A percentile compares a stretch with the other conserved stretches of the same genome.
These are phyloP conservation scores for Lepidium aucheri DNA, from an alignment of 345 rosid species.

Conservation along the genomic window DNA sequence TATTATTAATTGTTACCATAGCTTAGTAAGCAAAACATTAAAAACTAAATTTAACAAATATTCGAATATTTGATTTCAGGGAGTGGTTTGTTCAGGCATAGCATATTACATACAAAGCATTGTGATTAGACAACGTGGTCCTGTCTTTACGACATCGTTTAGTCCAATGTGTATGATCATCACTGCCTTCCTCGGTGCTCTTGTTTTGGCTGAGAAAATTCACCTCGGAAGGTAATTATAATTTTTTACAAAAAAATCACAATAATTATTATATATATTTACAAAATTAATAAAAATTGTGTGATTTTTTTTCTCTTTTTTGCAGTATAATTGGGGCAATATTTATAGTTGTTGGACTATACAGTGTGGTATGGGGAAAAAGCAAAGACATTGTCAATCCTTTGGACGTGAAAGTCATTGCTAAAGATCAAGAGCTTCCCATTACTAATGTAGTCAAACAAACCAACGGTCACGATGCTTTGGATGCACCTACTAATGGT, in stretches of 20 bases:
- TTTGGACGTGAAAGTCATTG: slow-evolving; percentile 24
- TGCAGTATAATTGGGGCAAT: slow-evolving; percentile 72
- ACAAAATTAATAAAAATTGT: too few relatives aligned
- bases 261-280: too few relatives aligned
- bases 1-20: too few relatives aligned
- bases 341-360: slow-evolving; percentile 67
- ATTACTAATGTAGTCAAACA: slow-evolving; percentile 28
- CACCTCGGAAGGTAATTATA: slow-evolving; percentile 65
- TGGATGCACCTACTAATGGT: neutral
- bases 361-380: slow-evolving; percentile 87
- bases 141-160: slow-evolving; percentile 74
- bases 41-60: too few relatives aligned
- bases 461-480: slow-evolving; percentile 13
- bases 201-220: slow-evolving; percentile 57
- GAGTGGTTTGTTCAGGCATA: slow-evolving; percentile 80
- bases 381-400: slow-evolving; percentile 44
- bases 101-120: slow-evolving; percentile 77
- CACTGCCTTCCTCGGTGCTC: slow-evolving; percentile 56
- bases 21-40: too few relatives aligned
- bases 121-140: slow-evolving; percentile 62
- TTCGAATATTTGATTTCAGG: slow-evolving; percentile 26
- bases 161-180: slow-evolving; percentile 85
- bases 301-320: neutral
- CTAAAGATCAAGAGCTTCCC: slow-evolving; percentile 39
- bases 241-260: too few relatives aligned